Conservation (phyloP, 257 asterid species). For the Plantago elongata region DNA sequence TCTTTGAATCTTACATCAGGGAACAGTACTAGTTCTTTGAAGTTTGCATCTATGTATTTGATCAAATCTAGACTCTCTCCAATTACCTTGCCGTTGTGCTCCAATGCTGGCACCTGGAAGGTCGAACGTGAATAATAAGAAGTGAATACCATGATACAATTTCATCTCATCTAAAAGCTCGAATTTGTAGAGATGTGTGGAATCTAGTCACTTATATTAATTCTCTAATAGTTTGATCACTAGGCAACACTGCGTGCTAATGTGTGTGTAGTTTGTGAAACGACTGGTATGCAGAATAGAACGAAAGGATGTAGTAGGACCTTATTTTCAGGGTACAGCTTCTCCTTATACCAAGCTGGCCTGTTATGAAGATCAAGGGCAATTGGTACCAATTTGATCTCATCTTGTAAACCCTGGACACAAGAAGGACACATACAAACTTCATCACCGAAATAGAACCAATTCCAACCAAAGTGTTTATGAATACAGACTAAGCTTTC, state of each 20-base stretch:
- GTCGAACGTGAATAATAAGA: not conserved
- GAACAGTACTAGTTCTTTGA: constrained; percentile 47
- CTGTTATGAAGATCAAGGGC: constrained; percentile 50
- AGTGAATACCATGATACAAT: no score
- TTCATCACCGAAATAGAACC: not conserved
- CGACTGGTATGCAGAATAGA: not conserved
- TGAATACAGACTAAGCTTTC: not conserved
- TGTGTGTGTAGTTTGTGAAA: no score
- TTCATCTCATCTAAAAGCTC: no score
- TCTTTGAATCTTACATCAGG: constrained; percentile 33
- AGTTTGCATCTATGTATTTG: constrained; percentile 43
- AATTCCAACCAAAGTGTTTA: not conserved
- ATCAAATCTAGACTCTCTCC: constrained; percentile 63
- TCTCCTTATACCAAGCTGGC: constrained; percentile 65
- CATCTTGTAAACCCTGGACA: constrained; percentile 30
- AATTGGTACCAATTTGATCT: constrained; percentile 47
- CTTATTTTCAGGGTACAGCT: constrained; percentile 51
- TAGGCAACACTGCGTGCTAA: no score
- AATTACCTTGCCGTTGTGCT: constrained; percentile 48
- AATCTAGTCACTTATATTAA: no score
- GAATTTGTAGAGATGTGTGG: no score
- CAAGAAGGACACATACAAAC: not conserved
- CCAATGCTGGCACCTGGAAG: constrained; percentile 53
- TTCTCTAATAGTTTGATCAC: not conserved
- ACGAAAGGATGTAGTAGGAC: constrained; percentile 24